Percentiles rank a stretch among this genome's conserved stretches.
Evolutionary conservation across 345 rosid genomes (phyloP).

Genomic region (Turritis glabra): DNA sequence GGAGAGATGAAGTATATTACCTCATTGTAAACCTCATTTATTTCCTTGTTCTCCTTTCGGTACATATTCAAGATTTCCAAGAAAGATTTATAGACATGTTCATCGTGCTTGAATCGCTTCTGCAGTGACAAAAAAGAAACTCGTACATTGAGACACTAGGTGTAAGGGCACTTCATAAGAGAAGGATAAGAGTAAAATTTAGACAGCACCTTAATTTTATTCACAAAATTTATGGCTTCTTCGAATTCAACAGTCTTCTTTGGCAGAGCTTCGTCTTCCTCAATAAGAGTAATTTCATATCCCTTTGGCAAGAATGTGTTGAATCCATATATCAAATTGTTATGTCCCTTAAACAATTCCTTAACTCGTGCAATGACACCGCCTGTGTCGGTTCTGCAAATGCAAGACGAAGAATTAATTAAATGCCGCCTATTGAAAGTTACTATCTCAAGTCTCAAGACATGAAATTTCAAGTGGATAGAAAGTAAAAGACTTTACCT

Average conservation of each 20-base stretch:
- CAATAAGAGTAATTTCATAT: slow-evolving; percentile 81
- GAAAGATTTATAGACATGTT: slow-evolving; percentile 87
- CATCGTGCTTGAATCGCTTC: slow-evolving; percentile 86
- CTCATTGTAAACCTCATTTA: slow-evolving; percentile 88
- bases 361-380: slow-evolving; percentile 97
- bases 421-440: background rate
- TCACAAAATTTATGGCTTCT: slow-evolving; percentile 75
- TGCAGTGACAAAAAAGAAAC: slow-evolving; percentile 42
- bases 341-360: slow-evolving; percentile 90
- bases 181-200: background rate
- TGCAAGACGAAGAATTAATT: slow-evolving; percentile 13
- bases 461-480: background rate
- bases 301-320: slow-evolving; percentile 97
- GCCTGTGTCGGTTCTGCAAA: slow-evolving; percentile 79
- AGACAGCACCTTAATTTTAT: slow-evolving; percentile 72
- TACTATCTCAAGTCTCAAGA: background rate
- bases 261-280: slow-evolving; percentile 51
- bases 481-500: slow-evolving; percentile 45
- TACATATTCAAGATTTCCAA: slow-evolving; percentile 88
- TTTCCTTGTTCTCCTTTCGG: slow-evolving; percentile 86
- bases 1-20: slow-evolving; percentile 40
- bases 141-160: background rate
- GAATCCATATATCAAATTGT: slow-evolving; percentile 81
- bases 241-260: slow-evolving; percentile 91
- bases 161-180: slow-evolving; percentile 10